These are phyloP conservation scores for Arthroderma uncinatum DNA, from an alignment of 2,329 filamentous ascomycete genomes.

Conservation along the genomic window DNA sequence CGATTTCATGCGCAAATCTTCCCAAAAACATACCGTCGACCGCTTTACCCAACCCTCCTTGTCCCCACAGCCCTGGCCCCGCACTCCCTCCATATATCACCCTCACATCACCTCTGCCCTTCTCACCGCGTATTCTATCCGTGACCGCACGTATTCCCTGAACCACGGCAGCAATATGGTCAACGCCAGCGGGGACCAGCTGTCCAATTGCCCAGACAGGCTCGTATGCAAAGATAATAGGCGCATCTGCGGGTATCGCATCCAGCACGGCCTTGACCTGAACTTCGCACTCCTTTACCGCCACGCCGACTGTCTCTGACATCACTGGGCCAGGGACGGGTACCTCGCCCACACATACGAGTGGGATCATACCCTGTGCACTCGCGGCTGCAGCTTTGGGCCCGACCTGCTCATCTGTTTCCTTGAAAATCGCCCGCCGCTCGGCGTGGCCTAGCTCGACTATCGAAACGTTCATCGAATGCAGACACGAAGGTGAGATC, in stretches of 20 bases:
- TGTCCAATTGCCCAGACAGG: conserved; percentile 84
- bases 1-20: conserved; percentile 66
- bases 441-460: conserved; percentile 77
- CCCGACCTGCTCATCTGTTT: conserved; percentile 58
- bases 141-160: conserved; percentile 49
- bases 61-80: conserved; percentile 62
- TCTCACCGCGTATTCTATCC: conserved; percentile 23
- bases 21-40: conserved; percentile 42
- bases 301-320: conserved; percentile 42
- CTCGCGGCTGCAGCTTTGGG: conserved; percentile 59
- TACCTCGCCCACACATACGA: conserved; percentile 71
- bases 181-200: conserved; percentile 55
- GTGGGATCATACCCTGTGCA: conserved; percentile 59
- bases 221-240: conserved; percentile 73
- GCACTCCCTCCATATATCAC: conserved; percentile 77
- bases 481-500: conserved; percentile 57
- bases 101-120: conserved; percentile 48
- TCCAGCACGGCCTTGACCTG: conserved; percentile 56
- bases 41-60: conserved; percentile 16
- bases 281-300: conserved; percentile 53
- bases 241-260: conserved; percentile 49
- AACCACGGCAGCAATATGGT: conserved; percentile 62
- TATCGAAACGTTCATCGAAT: conserved; percentile 56
- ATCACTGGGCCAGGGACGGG: conserved; percentile 39
- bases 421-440: conserved; percentile 57